Base-by-base conservation (phyloP, 139 green algal genomes). In the Volvox africanus region DNA sequence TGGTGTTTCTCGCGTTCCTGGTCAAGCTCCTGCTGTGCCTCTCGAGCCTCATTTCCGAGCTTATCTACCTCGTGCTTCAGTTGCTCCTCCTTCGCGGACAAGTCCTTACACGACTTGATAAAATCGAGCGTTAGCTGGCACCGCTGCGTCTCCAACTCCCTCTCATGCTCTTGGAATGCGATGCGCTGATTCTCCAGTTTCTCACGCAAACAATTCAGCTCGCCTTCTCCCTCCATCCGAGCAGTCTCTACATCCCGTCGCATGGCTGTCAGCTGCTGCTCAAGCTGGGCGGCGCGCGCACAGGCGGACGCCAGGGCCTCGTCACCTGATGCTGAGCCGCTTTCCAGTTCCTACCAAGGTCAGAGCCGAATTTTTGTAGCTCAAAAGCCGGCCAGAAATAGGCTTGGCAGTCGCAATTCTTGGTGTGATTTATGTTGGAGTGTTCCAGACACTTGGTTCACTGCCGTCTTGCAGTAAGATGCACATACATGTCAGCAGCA, bases 301-400 rank as follows among this genome's bases (percentile, higher is more conserved):
- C 18, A n/a, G 2, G 85, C 85, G 26, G 37, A 20, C 6, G 44
- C 17, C 2, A 89, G 85, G 3, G 37, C 85, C n/a, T 71, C 13
- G 37, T 35, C 69, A n/a, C 28, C 85, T 21, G 37, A 0, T 11
- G 24, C 55, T 32, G 83, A 20, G 67, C 35, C 30, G 26, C 18
- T 30, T 68, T 88, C 35, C 14, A 88, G 83, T 28, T 81, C 83
- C 83, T 88, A 68, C 22, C 21, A 12, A 73, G 16, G 65, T 16
- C 2, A 73, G 24, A 16, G 65, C 65, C 65, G 65, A 28, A 73
- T 12, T 24, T n/a, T 24, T 5, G 65, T 30, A 73, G 9, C 44
- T 55, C 44, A 73, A 73, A 30, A 73, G 65, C 21, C 65, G 24
- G 65, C 24, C 21, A 73, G 2, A 30, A 73, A 73, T 73, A 24